Evolutionary conservation across 129 eudicot genomes (phyloP).

Genomic region (Helichrysum umbraculigerum): DNA sequence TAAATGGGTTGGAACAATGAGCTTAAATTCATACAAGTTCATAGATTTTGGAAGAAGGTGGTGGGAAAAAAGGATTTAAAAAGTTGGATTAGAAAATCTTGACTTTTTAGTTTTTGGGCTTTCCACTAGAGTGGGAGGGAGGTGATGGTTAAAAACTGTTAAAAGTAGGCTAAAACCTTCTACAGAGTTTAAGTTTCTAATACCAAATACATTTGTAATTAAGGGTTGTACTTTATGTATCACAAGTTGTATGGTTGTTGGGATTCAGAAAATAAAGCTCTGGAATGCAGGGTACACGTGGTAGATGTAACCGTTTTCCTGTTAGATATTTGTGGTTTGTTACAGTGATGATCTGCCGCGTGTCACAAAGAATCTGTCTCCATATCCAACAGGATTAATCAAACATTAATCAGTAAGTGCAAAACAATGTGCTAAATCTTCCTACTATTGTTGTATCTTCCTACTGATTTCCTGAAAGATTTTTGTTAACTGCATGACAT

Average conservation of each 20-base stretch:
- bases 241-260: background rate
- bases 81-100: constrained; percentile 13
- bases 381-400: constrained; percentile 20
- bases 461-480: background rate
- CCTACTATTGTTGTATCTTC: background rate
- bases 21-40: background rate
- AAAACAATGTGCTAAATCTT: constrained; percentile 14
- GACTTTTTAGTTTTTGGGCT: constrained; percentile 1
- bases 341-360: constrained; percentile 20
- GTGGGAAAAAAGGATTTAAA: constrained; percentile 1
- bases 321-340: constrained; percentile 18
- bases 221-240: background rate
- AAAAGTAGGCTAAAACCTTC: constrained; percentile 24
- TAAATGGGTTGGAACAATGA: background rate
- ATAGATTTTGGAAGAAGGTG: background rate
- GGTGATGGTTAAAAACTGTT: constrained; percentile 33
- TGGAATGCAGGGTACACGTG: constrained; percentile 17
- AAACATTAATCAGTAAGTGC: constrained; percentile 10
- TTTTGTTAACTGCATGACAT: background rate
- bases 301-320: background rate
- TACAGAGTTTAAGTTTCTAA: constrained; percentile 1
- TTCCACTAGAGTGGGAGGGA: constrained; percentile 34
- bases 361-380: constrained; percentile 1
- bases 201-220: background rate
- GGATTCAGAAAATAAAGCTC: background rate